Base-by-base conservation (phyloP, 176 grass and related monocot species). In the Thinopyrum elongatum region DNA sequence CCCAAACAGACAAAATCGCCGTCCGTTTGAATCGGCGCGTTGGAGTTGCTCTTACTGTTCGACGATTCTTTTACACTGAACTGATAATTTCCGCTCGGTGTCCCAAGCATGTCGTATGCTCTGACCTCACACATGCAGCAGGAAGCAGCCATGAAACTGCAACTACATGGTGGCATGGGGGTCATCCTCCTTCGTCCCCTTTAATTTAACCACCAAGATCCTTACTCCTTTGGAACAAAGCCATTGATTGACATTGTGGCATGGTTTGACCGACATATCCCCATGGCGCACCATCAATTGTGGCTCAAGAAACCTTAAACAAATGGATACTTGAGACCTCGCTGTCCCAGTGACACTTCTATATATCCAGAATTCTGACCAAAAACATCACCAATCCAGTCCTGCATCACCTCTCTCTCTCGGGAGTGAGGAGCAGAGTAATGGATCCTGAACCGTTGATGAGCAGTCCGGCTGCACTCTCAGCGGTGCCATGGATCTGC, bases 361-460 rank as follows among this genome's bases (percentile, higher is more conserved):
- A 58, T 58, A 22, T 58, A 22, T 58, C 55, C 19, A 58, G 55
- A 58, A 22, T 58, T 3, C 19, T 22, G 55, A 58, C 55, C 55
- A 58, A 21, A 22, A 58, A 22, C 55, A 21, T 58, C 55, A 58
- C 55, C 53, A 58, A 22, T 57, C 51, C 51, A 55, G 51, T 55
- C 51, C 51, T 21, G 49, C 16, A 44, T 46, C 42, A 46, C 47
- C 5, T 51, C 7, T 51, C 47, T 2, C 16, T 53, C 49, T 19
- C 0, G 0, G 16, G 49, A 53, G 19, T n/a, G 55, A 58, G 55
- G 55, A 3, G 55, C 7, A 58, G 19, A 22, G 19, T 0, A 58
- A 58, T 58, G 55, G 55, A 22, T 58, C 55, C 0, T 1, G 55
- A 0, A 58, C 55, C 0, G 7, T 58, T 0, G 55, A 0, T 0